Base-by-base conservation (phyloP, 2,329 filamentous ascomycete genomes). In the Ilyonectria mors-panacis region DNA sequence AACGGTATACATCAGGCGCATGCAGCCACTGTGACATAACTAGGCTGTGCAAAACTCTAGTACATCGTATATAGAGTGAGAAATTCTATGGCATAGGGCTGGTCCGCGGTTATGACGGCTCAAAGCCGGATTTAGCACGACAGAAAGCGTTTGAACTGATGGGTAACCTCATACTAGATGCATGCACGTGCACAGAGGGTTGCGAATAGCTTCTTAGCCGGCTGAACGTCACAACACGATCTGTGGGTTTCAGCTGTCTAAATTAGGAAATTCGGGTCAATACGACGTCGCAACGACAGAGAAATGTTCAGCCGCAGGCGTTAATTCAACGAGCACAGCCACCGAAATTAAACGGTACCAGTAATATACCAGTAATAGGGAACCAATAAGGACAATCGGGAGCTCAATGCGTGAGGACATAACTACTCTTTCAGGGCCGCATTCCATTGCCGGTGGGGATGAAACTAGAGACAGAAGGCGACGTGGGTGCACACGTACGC, bases 401-500 rank as follows among this genome's bases (percentile, higher is more conserved):
- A n/a, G 17, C 17, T 9, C 28, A 30, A n/a, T 2, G 4, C 12
- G 17, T n/a, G 12, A 39, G 9, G 9, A 37, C 5, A 55, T 21
- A 62, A 39, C 35, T n/a, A 33, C 30, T 37, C 9, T 12, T 26
- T 42, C 45, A 63, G 42, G 42, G 54, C 30, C 26, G 33, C 51
- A 39, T 56, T 63, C 17, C 44, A 21, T 45, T 33, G 50, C 12
- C 17, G 48, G 44, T 39, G 62, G 62, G 44, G 56, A 28, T 37
- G 50, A 47, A 55, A 23, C 53, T 39, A n/a, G 19, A 30, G 42
- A 48, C 17, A 59, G 47, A 51, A 26, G 47, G 37, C 54, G 44
- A 60, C 50, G 50, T 50, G 51, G 57, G 51, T 39, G 64, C 54
- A 42, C 55, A 66, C 64, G 67, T 69, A 65, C 44, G 60, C 65